phyloP scores from a whole-genome alignment of 177 flowering plant genomes.

The Vitis hybrid region DNA sequence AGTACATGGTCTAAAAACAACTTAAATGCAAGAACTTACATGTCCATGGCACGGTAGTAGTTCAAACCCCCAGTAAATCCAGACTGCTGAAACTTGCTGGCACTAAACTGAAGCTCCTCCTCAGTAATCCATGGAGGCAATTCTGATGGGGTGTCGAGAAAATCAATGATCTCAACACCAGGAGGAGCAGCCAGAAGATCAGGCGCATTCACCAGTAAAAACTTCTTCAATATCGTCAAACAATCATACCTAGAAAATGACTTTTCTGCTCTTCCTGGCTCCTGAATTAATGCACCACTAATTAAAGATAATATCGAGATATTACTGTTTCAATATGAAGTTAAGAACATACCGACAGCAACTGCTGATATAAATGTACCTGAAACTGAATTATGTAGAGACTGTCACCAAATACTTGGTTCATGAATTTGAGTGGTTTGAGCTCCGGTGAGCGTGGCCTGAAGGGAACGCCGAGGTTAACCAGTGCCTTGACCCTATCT shows the following conservation, averaged over 20 bases:
- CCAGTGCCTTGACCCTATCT: constrained; percentile 34
- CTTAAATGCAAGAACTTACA: constrained; percentile 5
- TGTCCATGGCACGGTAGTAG: constrained; percentile 37
- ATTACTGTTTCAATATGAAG: constrained; percentile 7
- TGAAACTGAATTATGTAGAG: too few species aligned
- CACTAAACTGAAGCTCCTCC: constrained; percentile 9
- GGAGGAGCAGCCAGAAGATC: constrained; percentile 22
- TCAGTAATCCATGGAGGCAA: constrained; percentile 15
- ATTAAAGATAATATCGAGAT: too few species aligned
- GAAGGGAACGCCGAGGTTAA: constrained; percentile 26
- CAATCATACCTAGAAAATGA: constrained; percentile 4
- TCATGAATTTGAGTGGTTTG: constrained; percentile 16
- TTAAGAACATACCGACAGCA: not conserved
- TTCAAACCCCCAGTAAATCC: constrained; percentile 33
- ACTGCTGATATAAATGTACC: too few species aligned
- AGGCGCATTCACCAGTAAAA: not conserved
- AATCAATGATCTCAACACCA: constrained; percentile 23
- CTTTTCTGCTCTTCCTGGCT: constrained; percentile 11
- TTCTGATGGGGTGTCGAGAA: constrained; percentile 6
- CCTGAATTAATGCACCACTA: not conserved
- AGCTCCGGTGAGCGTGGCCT: constrained; percentile 11
- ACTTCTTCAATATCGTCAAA: constrained; percentile 6
- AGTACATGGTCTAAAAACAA: too few species aligned
- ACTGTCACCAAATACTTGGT: constrained; percentile 1
- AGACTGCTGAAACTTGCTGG: constrained; percentile 18